Conservation (phyloP, 208 protist species). For the Naegleria gruberi region DNA sequence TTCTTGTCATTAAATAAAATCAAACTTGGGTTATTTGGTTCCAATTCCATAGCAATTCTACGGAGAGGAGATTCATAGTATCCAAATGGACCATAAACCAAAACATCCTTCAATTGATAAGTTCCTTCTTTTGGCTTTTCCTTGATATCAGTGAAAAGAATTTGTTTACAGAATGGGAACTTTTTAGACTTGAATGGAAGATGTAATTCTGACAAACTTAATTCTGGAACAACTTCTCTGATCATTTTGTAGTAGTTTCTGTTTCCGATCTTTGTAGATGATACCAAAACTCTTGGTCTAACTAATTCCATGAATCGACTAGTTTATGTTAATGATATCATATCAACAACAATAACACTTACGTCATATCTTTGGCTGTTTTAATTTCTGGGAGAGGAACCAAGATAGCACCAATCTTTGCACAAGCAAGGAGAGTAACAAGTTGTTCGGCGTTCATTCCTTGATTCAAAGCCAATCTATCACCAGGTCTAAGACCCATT, state of each 20-base stretch:
- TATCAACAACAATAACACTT: background rate
- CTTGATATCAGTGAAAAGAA: background rate
- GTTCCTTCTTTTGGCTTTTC: background rate
- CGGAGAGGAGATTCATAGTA: slow-evolving; percentile 14
- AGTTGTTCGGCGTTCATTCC: background rate
- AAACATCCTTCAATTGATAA: background rate
- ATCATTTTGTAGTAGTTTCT: background rate
- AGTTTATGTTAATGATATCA: background rate
- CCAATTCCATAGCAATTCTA: background rate
- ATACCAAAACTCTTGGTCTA: background rate
- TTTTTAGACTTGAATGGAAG: background rate
- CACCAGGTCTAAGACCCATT: slow-evolving; percentile 6
- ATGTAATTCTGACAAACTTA: background rate
- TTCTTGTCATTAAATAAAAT: background rate
- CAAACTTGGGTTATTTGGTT: background rate
- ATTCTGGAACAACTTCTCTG: slow-evolving; percentile 1
- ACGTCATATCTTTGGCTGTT: background rate
- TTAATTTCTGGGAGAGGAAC: background rate
- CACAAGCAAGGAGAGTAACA: background rate
- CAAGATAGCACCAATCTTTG: background rate
- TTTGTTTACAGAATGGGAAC: slow-evolving; percentile 14
- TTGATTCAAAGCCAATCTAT: slow-evolving; percentile 17
- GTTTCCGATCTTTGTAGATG: background rate
- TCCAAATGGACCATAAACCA: slow-evolving; percentile 21
- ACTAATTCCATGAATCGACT: background rate